Evolutionary conservation across 192 early-diverging fungal genomes (phyloP).

Genomic region (Paraglomus brasilianum): DNA sequence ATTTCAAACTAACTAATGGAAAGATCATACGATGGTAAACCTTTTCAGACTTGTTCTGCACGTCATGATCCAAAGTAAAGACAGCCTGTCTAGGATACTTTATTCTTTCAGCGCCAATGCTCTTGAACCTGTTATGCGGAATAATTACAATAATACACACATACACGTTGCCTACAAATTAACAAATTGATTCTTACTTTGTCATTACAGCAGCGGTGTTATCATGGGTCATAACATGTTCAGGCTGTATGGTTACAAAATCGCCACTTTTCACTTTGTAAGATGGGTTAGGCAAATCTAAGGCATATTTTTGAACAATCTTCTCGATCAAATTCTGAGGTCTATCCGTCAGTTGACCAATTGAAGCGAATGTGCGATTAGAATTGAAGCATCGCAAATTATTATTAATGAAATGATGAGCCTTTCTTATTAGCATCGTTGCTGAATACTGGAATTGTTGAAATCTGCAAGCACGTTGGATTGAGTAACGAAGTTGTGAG

Average conservation of each 20-base stretch:
- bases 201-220: slow-evolving; percentile 93
- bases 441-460: no score
- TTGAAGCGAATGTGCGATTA: no score
- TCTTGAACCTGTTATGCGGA: slow-evolving; percentile 62
- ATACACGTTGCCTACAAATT: no score
- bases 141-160: slow-evolving; percentile 8
- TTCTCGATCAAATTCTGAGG: slow-evolving; percentile 96
- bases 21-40: slow-evolving; percentile 11
- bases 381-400: no score
- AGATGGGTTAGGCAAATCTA: slow-evolving; percentile 66
- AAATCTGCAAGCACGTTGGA: no score
- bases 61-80: slow-evolving; percentile 97
- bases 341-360: no score
- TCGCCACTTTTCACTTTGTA: slow-evolving; percentile 81
- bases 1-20: background rate
- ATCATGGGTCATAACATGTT: slow-evolving; percentile 95
- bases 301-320: slow-evolving; percentile 90
- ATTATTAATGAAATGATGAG: no score
- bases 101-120: slow-evolving; percentile 86
- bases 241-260: slow-evolving; percentile 91
- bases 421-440: no score
- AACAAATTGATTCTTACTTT: slow-evolving; percentile 64
- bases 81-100: slow-evolving; percentile 79
- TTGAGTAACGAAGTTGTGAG: no score
- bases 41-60: slow-evolving; percentile 94